Evolutionary conservation across 139 green algal genomes (phyloP).

Genomic region (Micractinium conductrix): DNA sequence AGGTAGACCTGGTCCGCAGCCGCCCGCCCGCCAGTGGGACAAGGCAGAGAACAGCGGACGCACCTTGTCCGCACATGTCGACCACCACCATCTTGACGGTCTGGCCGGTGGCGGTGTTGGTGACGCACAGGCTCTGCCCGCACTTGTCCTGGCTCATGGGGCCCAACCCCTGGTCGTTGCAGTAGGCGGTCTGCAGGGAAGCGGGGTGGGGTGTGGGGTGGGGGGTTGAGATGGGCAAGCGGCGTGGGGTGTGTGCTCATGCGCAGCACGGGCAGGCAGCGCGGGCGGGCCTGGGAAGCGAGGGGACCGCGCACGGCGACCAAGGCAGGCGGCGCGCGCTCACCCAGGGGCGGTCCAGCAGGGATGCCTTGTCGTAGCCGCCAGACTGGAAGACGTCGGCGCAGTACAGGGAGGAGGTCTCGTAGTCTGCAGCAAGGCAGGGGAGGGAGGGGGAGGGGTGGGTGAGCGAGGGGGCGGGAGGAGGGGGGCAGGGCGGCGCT

Average conservation of each 20-base stretch:
- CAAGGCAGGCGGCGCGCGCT: background rate
- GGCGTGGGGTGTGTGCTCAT: no score
- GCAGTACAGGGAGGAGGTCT: slow-evolving; percentile 6
- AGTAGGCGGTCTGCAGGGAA: slow-evolving; percentile 20
- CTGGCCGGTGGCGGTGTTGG: slow-evolving; percentile 23
- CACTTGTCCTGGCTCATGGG: slow-evolving; percentile 28
- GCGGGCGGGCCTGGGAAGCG: background rate
- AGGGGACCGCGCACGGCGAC: no score
- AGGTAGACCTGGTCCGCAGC: no score
- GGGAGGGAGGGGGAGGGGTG: no score
- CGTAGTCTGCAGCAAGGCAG: background rate
- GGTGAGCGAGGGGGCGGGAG: no score
- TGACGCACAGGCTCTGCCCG: slow-evolving; percentile 12
- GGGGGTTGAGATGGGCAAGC: background rate
- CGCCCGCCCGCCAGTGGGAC: no score
- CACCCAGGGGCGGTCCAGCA: background rate
- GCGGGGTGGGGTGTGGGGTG: background rate
- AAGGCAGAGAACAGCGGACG: no score
- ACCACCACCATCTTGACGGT: slow-evolving; percentile 1
- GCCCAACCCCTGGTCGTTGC: slow-evolving; percentile 2
- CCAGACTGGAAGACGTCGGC: slow-evolving; percentile 5
- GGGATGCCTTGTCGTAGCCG: background rate
- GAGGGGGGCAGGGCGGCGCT: no score
- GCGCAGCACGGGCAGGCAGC: no score
- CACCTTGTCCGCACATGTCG: slow-evolving; percentile 20